These are phyloP conservation scores for Tillandsia leiboldiana DNA, from an alignment of 176 grass and related monocot genomes.

Conservation along the genomic window DNA sequence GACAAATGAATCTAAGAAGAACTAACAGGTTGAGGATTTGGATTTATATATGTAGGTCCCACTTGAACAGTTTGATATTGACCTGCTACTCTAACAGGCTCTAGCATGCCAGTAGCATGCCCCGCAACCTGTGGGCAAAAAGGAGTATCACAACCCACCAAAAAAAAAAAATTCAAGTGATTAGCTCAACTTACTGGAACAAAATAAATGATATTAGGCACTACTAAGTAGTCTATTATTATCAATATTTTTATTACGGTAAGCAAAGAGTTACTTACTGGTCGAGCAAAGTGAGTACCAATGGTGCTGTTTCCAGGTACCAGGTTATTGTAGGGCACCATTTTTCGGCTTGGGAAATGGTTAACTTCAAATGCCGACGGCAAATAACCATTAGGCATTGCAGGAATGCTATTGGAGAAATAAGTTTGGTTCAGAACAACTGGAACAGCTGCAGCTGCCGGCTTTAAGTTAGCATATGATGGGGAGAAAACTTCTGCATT, in stretches of 20 bases:
- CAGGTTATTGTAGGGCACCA: conserved; percentile 55
- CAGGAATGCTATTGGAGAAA: conserved; percentile 29
- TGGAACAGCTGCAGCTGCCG: conserved; percentile 25
- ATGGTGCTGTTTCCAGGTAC: conserved; percentile 39
- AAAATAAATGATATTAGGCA: neutral
- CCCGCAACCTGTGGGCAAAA: conserved; percentile 30
- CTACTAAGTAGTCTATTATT: neutral
- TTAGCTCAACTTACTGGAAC: neutral
- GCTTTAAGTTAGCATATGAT: conserved; percentile 52
- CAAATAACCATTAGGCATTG: conserved; percentile 35
- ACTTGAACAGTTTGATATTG: conserved; percentile 49
- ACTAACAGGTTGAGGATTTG: conserved; percentile 42
- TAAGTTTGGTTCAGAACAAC: conserved; percentile 37
- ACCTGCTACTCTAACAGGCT: conserved; percentile 36
- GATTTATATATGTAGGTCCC: conserved; percentile 29
- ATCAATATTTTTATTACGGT: neutral
- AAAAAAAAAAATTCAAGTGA: conserved; percentile 10
- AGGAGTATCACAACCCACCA: conserved; percentile 18
- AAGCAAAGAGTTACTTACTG: conserved; percentile 32
- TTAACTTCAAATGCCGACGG: conserved; percentile 42
- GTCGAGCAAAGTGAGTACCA: conserved; percentile 37
- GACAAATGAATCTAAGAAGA: neutral
- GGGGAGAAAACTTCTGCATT: conserved; percentile 74
- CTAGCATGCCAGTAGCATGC: conserved; percentile 27
- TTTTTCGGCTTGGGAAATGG: conserved; percentile 39